Evolutionary conservation across 1,139 yeast genomes (phyloP), one percentile per base, ranked within the genome.

Genomic region (Blastobotrys illinoisensis): DNA sequence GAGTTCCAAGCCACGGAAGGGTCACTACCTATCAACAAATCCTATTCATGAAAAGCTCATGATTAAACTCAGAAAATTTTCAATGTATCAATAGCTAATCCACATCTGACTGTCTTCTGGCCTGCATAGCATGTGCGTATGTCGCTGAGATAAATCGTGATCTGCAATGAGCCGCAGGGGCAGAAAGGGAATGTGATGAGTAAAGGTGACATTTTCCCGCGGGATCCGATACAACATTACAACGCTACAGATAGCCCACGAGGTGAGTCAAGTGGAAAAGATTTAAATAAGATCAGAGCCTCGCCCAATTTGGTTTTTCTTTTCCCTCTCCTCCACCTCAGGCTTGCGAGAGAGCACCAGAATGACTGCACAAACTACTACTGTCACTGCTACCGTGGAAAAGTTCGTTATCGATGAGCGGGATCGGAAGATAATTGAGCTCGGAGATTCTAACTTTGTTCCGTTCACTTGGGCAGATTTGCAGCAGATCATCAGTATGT

Each of bases 401-500:
- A 32, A 32, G 40, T 32, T 32, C 40, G 40, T 32, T 36, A 46
- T 50, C 36, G 49, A 46, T 9, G 66, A 61, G 32, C 50, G 66
- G 32, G 66, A 64, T 54, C 58, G 56, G 13, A 50, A 51, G 48
- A 56, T 62, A 13, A 46, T 64, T 4, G 61, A 54, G 26, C 52
- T 53, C 9, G 64, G 62, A 16, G 68, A 66, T 48, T 60, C 53
- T 6, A 57, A 56, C 47, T 64, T 62, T 47, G 48, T 24, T 5
- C 62, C 62, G 6, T 60, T 63, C 49, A 52, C 64, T 2, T 70
- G 73, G 73, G 59, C 55, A 4, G 61, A 62, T 11, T 59, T 68
- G 19, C 50, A 51, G 23, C 64, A 64, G 7, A 66, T 70, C 23
- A 62, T 70, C 13, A 58, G 63, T 61, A 51, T 58, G 49, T 26